Conservation (phyloP, 139 green algal species). For the Chlamydomonas urium region DNA sequence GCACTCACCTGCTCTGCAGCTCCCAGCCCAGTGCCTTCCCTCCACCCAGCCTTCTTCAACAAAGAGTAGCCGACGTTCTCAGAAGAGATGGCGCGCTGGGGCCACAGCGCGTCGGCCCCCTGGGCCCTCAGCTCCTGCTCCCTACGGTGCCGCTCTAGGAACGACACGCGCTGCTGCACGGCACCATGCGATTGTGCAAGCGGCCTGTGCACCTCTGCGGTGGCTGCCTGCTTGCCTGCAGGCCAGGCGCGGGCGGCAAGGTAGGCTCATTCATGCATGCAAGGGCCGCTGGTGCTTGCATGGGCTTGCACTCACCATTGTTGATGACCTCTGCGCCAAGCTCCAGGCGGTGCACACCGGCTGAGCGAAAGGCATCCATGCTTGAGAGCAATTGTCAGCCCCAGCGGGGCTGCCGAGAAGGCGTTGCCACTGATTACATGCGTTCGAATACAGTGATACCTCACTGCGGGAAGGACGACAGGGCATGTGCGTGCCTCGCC, state of each 20-base stretch:
- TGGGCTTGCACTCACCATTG: no score
- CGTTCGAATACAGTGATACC: no score
- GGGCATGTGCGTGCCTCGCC: no score
- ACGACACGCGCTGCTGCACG: neutral
- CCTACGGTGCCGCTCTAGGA: neutral
- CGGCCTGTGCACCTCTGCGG: neutral
- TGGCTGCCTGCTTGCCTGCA: neutral
- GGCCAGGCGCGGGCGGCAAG: no score
- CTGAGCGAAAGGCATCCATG: constrained; percentile 1
- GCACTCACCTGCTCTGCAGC: constrained; percentile 26
- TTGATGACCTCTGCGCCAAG: neutral
- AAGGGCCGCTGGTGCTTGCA: no score
- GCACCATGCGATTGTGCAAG: neutral
- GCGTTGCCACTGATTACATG: no score
- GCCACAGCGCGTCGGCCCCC: neutral
- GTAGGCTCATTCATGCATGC: no score
- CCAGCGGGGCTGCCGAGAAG: no score
- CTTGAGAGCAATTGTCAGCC: no score
- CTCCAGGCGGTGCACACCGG: neutral
- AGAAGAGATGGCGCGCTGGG: neutral
- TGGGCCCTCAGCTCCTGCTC: neutral
- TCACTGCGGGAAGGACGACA: no score
- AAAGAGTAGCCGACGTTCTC: constrained; percentile 34
- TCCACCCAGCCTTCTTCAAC: constrained; percentile 53
- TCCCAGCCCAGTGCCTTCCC: constrained; percentile 43